phyloP scores from a whole-genome alignment of 306 rosid genomes.

The Vigna trinervia region DNA sequence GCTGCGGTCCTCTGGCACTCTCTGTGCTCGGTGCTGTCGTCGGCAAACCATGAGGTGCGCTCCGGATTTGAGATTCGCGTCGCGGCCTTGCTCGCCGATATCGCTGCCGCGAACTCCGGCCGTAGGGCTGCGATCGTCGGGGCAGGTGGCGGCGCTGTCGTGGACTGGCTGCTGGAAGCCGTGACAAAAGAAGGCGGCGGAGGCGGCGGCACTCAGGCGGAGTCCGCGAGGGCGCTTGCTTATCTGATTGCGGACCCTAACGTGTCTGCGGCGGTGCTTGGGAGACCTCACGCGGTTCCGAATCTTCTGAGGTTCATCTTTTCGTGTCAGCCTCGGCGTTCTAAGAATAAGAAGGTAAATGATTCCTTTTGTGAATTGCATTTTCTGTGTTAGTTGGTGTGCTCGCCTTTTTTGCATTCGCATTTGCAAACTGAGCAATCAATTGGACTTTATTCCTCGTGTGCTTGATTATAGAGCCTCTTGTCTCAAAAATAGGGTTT shows the following conservation, averaged over 20 bases:
- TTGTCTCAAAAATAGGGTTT: slow-evolving; percentile 10
- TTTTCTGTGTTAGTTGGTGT: slow-evolving; percentile 9
- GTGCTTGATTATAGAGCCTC: neutral
- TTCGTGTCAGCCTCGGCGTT: slow-evolving; percentile 86
- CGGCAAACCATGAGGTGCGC: slow-evolving; percentile 92
- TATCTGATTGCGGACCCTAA: slow-evolving; percentile 88
- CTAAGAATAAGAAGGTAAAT: slow-evolving; percentile 73
- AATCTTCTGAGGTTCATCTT: slow-evolving; percentile 85
- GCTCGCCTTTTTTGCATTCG: slow-evolving; percentile 3
- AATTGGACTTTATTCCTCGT: neutral
- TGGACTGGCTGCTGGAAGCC: slow-evolving; percentile 92
- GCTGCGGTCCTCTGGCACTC: slow-evolving; percentile 91
- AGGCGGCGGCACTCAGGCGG: slow-evolving; percentile 86
- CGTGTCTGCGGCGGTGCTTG: slow-evolving; percentile 79
- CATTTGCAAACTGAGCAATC: slow-evolving; percentile 35
- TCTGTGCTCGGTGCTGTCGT: slow-evolving; percentile 77
- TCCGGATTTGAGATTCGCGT: slow-evolving; percentile 93
- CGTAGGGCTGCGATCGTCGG: slow-evolving; percentile 91
- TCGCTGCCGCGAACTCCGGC: slow-evolving; percentile 74
- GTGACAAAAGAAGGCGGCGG: slow-evolving; percentile 74
- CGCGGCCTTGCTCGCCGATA: slow-evolving; percentile 89
- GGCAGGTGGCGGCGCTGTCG: slow-evolving; percentile 91
- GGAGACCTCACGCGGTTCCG: slow-evolving; percentile 84
- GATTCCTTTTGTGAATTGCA: slow-evolving; percentile 9
- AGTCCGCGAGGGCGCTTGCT: slow-evolving; percentile 94